phyloP scores from a whole-genome alignment of 768 basidiomycete genomes.

The Auricularia sp. region DNA sequence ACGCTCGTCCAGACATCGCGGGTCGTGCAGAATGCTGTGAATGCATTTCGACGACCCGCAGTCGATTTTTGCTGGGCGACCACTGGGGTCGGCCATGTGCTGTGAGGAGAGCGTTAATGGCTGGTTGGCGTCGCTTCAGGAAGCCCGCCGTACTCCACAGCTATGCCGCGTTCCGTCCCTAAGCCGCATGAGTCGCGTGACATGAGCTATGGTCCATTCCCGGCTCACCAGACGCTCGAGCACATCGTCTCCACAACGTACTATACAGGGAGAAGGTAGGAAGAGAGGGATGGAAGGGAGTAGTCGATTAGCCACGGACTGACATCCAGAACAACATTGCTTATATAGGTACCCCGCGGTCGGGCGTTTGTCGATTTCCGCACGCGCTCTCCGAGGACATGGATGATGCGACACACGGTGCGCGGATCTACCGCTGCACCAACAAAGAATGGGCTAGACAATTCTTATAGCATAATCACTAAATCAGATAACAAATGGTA shows the following conservation, averaged over 20 bases:
- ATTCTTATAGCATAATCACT: not conserved
- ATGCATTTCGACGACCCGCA: not conserved
- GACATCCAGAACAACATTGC: too few relatives aligned
- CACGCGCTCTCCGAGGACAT: too few relatives aligned
- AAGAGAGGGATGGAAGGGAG: too few relatives aligned
- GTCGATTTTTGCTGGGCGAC: not conserved
- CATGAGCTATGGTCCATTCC: not conserved
- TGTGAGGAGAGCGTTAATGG: not conserved
- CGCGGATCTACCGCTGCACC: not conserved
- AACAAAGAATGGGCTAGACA: too few relatives aligned
- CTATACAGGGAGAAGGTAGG: too few relatives aligned
- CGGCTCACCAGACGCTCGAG: not conserved
- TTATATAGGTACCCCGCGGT: too few relatives aligned
- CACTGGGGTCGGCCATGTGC: not conserved
- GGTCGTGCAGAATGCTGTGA: not conserved
- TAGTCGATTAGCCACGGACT: too few relatives aligned
- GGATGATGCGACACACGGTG: too few relatives aligned
- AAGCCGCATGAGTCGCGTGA: not conserved
- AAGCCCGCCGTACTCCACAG: not conserved
- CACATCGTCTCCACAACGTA: not conserved
- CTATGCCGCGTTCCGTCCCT: not conserved
- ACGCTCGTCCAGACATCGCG: not conserved
- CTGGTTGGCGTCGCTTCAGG: not conserved
- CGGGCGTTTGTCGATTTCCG: too few relatives aligned
- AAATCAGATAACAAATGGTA: not conserved